Percentiles rank a stretch among this genome's conserved stretches.
Evolutionary conservation across 2,329 filamentous ascomycete genomes (phyloP).

Genomic region (Exophiala mesophila): DNA sequence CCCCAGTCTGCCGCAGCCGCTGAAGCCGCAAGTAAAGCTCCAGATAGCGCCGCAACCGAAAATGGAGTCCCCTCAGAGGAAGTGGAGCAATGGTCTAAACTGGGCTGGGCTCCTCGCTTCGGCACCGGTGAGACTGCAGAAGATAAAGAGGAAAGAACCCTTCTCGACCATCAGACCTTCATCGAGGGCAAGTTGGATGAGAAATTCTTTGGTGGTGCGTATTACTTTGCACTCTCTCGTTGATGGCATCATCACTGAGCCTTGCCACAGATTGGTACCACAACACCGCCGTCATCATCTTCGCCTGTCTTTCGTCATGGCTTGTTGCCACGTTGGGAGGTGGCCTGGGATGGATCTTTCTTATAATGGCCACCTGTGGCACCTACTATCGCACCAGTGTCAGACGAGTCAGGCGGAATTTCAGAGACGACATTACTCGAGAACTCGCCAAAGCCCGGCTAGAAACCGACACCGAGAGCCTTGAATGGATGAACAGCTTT

Average conservation of each 20-base stretch:
- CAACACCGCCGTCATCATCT: slow-evolving; percentile 88
- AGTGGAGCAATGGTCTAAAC: slow-evolving; percentile 56
- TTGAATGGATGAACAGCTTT: slow-evolving; percentile 99
- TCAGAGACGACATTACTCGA: slow-evolving; percentile 86
- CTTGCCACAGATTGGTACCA: slow-evolving; percentile 80
- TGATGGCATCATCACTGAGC: slow-evolving; percentile 9
- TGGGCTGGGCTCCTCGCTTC: slow-evolving; percentile 87
- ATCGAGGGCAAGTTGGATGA: slow-evolving; percentile 80
- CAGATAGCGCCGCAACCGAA: slow-evolving; percentile 45
- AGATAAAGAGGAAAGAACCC: slow-evolving; percentile 51
- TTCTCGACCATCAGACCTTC: slow-evolving; percentile 84
- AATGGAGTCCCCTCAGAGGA: slow-evolving; percentile 46
- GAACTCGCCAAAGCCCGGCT: slow-evolving; percentile 82
- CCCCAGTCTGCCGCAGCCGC: slow-evolving; percentile 67
- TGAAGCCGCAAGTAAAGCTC: slow-evolving; percentile 39
- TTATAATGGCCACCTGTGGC: slow-evolving; percentile 85
- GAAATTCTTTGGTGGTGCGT: slow-evolving; percentile 78
- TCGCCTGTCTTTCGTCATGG: slow-evolving; percentile 88
- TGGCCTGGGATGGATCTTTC: slow-evolving; percentile 85
- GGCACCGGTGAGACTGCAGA: slow-evolving; percentile 50
- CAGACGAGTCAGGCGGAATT: slow-evolving; percentile 88
- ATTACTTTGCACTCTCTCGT: slow-evolving; percentile 2
- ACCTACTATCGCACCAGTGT: slow-evolving; percentile 97
- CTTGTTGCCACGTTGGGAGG: slow-evolving; percentile 83
- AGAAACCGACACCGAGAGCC: slow-evolving; percentile 83